Base-by-base conservation (phyloP, 768 basidiomycete species). In the Tulasnella sp. region DNA sequence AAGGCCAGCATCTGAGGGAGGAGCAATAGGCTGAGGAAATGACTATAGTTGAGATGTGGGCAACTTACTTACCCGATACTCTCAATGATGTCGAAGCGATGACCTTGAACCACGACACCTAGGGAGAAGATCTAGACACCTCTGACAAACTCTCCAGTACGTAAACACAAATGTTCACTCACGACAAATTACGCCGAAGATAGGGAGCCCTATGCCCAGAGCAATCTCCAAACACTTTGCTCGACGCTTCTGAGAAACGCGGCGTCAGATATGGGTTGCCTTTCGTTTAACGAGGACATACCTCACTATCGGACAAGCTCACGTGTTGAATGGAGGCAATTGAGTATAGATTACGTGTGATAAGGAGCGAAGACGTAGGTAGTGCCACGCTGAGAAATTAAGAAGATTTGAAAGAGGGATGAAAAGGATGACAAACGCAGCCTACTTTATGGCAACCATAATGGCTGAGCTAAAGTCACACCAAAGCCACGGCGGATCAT, bases 161-260 rank as follows among this genome's bases (percentile, higher is more conserved):
- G n/a, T n/a, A n/a, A n/a, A n/a, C n/a, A n/a, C n/a, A n/a, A n/a
- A n/a, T n/a, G n/a, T n/a, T n/a, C n/a, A n/a, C n/a, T n/a, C n/a
- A n/a, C n/a, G n/a, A n/a, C n/a, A n/a, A n/a, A n/a, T n/a, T n/a
- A 87, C 85, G 77, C 86, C 87, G 22, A 88, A 66, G 42, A 85
- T 42, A 59, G 90, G 90, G 19, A 90, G 59, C 1, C 83, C 79
- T 74, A 85, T 83, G 75, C 88, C 79, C 26, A 86, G 68, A 79
- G 5, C 74, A 65, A 5, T 39, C 34, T 77, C 77, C 16, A 72
- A 47, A 26, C 42, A 41, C 19, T 39, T 37, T 22, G 62, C 5
- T 9, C 40, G 22, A 6, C 65, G 67, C 3, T 36, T 59, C n/a
- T n/a, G n/a, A n/a, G n/a, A n/a, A n/a, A n/a, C n/a, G n/a, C n/a